Conservation (phyloP, 2,329 filamentous ascomycete species). For the Sarocladium kiliense region DNA sequence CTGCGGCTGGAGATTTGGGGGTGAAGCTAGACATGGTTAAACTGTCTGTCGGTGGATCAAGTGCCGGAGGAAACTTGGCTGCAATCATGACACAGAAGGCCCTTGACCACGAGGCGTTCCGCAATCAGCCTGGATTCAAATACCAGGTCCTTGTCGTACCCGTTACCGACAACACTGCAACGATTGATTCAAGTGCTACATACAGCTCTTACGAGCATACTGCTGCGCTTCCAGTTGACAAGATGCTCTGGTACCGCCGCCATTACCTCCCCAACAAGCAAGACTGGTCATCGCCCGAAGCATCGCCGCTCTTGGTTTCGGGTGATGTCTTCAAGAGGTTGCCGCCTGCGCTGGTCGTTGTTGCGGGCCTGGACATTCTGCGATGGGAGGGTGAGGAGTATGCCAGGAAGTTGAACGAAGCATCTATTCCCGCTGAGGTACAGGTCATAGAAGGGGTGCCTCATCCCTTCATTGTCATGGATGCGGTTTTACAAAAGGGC, state of each 20-base stretch:
- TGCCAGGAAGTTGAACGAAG: constrained; percentile 5
- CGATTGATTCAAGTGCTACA: neutral
- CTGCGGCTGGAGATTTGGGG: no score
- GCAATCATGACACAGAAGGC: constrained; percentile 13
- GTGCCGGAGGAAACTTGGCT: constrained; percentile 16
- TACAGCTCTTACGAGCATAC: constrained; percentile 10
- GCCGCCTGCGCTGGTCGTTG: constrained; percentile 4
- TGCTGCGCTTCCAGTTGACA: constrained; percentile 11
- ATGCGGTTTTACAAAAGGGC: constrained; percentile 2
- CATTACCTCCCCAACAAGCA: no score
- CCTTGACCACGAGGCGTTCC: neutral
- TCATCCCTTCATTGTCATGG: no score
- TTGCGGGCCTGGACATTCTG: constrained; percentile 5
- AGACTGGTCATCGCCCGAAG: constrained; percentile 5
- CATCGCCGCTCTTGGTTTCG: constrained; percentile 2
- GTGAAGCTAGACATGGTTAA: constrained; percentile 37
- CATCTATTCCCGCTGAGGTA: constrained; percentile 6
- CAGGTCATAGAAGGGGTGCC: constrained; percentile 14
- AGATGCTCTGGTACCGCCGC: constrained; percentile 14
- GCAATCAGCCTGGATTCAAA: neutral
- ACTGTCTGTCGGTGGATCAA: constrained; percentile 41
- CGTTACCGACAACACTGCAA: constrained; percentile 14
- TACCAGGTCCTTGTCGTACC: constrained; percentile 12
- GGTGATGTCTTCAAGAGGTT: neutral
- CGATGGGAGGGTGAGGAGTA: constrained; percentile 11